phyloP scores from a whole-genome alignment of 192 early-diverging fungal species.

The Pilaira anomala region DNA sequence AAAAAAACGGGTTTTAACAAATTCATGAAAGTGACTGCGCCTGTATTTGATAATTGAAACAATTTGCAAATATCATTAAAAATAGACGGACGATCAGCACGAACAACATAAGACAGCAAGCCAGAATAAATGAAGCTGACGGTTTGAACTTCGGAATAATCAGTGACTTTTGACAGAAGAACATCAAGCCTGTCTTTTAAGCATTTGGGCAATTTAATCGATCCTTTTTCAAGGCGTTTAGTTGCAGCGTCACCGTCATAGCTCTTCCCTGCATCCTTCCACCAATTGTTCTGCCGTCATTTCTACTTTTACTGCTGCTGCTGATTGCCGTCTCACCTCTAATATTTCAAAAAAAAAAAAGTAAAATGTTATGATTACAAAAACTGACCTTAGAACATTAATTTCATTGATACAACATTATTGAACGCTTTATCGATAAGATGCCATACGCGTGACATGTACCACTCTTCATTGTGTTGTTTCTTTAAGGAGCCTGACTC shows the following conservation, averaged over 20 bases:
- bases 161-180: neutral
- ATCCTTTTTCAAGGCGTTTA: neutral
- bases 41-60: too few species aligned
- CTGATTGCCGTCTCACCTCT: too few species aligned
- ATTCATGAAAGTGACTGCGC: too few species aligned
- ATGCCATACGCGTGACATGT: neutral
- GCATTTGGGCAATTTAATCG: neutral
- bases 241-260: neutral
- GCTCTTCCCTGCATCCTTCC: neutral
- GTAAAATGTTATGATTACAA: too few species aligned
- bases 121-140: conserved; percentile 11
- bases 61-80: too few species aligned
- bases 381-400: too few species aligned
- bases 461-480: neutral
- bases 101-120: neutral
- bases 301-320: too few species aligned
- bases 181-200: neutral
- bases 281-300: too few species aligned
- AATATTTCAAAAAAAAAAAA: too few species aligned
- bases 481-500: neutral
- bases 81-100: conserved; percentile 1
- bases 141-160: neutral
- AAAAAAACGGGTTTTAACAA: too few species aligned
- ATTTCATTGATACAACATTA: too few species aligned
- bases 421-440: conserved; percentile 5